Evolutionary conservation across 371 early-diverging fungal genomes (phyloP).

Genomic region (Mucor indicus): DNA sequence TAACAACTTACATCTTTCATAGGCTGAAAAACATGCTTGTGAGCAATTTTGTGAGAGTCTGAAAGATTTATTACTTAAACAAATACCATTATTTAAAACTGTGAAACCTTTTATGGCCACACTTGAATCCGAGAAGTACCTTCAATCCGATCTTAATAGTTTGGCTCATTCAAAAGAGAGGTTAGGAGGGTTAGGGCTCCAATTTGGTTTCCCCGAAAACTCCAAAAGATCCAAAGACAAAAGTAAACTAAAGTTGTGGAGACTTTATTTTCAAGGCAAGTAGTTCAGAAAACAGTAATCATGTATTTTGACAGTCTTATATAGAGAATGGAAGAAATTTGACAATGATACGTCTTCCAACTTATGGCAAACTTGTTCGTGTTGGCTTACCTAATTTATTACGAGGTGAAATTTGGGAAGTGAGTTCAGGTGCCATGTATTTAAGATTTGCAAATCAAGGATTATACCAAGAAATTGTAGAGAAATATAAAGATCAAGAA

Average conservation of each 20-base stretch:
- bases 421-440: slow-evolving; percentile 87
- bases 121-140: slow-evolving; percentile 71
- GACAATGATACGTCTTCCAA: slow-evolving; percentile 76
- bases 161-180: slow-evolving; percentile 39
- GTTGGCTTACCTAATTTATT: slow-evolving; percentile 89
- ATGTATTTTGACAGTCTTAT: background rate
- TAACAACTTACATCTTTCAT: background rate
- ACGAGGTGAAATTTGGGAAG: slow-evolving; percentile 96
- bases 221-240: slow-evolving; percentile 72
- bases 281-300: background rate
- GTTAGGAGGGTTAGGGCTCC: slow-evolving; percentile 73
- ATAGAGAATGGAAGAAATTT: slow-evolving; percentile 90
- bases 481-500: slow-evolving; percentile 63
- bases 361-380: slow-evolving; percentile 86
- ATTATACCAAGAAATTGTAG: slow-evolving; percentile 75
- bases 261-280: slow-evolving; percentile 58
- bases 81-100: slow-evolving; percentile 66
- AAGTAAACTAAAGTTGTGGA: slow-evolving; percentile 77
- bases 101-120: slow-evolving; percentile 78
- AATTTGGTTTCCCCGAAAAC: slow-evolving; percentile 89
- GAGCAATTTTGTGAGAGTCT: slow-evolving; percentile 58
- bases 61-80: slow-evolving; percentile 45
- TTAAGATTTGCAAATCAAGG: slow-evolving; percentile 84
- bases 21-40: slow-evolving; percentile 47
- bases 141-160: slow-evolving; percentile 26